phyloP scores from a whole-genome alignment of 345 rosid species.

The Orychophragmus violaceus region DNA sequence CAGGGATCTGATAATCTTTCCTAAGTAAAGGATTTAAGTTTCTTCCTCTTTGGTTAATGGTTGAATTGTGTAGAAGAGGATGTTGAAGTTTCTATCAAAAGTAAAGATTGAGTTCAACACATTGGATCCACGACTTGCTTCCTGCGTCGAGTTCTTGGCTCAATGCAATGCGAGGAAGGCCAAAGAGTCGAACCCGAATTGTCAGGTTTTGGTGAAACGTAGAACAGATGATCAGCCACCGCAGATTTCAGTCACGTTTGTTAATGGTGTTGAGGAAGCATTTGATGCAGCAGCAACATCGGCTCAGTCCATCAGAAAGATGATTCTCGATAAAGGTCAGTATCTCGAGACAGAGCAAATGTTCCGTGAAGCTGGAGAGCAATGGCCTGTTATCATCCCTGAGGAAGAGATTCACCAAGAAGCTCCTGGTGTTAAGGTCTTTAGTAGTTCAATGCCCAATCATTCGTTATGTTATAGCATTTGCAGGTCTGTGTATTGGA shows the following conservation, averaged over 20 bases:
- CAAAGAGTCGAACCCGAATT: slow-evolving; percentile 79
- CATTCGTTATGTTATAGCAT: no score
- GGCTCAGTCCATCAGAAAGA: slow-evolving; percentile 67
- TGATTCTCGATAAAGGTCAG: slow-evolving; percentile 81
- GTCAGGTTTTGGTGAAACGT: slow-evolving; percentile 79
- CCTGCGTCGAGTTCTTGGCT: slow-evolving; percentile 86
- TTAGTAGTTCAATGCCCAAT: neutral
- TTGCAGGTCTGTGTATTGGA: neutral
- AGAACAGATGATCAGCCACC: slow-evolving; percentile 84
- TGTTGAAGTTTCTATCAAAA: slow-evolving; percentile 85
- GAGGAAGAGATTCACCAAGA: slow-evolving; percentile 61
- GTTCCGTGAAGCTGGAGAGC: slow-evolving; percentile 90
- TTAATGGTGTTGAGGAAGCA: slow-evolving; percentile 70
- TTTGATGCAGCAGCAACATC: slow-evolving; percentile 73
- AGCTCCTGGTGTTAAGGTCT: slow-evolving; percentile 76
- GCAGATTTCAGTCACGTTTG: slow-evolving; percentile 73
- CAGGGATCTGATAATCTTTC: no score
- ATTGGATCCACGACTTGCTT: slow-evolving; percentile 63
- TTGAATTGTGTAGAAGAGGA: slow-evolving; percentile 27
- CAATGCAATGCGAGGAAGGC: slow-evolving; percentile 91
- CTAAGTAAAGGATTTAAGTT: neutral
- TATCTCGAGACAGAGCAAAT: slow-evolving; percentile 78
- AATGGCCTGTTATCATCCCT: slow-evolving; percentile 83
- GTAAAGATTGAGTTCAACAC: slow-evolving; percentile 80
- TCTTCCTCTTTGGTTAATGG: neutral